phyloP scores from a whole-genome alignment of 2,329 filamentous ascomycete genomes.

The Chaetothyriales sp. region DNA sequence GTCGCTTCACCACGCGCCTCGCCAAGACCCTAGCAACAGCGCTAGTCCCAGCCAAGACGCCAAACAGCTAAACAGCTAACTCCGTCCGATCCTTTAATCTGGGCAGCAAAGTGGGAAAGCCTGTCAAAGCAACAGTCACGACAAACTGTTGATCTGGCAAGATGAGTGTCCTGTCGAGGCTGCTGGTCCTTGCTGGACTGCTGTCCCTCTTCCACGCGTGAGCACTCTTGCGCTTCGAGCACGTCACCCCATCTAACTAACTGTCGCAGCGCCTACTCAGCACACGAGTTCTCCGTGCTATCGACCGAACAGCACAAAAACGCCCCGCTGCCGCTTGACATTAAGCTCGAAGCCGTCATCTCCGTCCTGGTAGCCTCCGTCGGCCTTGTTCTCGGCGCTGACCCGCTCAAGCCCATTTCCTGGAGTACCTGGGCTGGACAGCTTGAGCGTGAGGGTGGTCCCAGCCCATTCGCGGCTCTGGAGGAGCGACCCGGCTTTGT shows the following conservation, averaged over 20 bases:
- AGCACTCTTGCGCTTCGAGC: constrained; percentile 4
- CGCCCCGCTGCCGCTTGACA: constrained; percentile 58
- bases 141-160: constrained; percentile 5
- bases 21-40: background rate
- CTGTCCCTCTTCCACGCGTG: constrained; percentile 78
- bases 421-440: constrained; percentile 65
- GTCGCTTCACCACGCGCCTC: background rate
- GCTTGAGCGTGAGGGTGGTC: constrained; percentile 52
- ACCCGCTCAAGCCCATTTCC: constrained; percentile 70
- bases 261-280: constrained; percentile 69
- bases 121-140: too few species aligned
- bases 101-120: too few species aligned
- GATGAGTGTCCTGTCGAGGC: constrained; percentile 59
- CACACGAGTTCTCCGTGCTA: constrained; percentile 74
- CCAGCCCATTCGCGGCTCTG: constrained; percentile 64
- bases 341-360: constrained; percentile 69
- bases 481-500: constrained; percentile 74
- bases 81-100: background rate
- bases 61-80: background rate
- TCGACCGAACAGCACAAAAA: constrained; percentile 20
- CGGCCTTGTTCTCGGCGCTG: constrained; percentile 65
- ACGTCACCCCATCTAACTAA: constrained; percentile 6
- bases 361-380: constrained; percentile 67
- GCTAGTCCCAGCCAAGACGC: background rate
- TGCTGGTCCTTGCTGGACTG: constrained; percentile 58